phyloP scores from a whole-genome alignment of 176 grass and related monocot genomes.

The Tuctoria greenei region DNA sequence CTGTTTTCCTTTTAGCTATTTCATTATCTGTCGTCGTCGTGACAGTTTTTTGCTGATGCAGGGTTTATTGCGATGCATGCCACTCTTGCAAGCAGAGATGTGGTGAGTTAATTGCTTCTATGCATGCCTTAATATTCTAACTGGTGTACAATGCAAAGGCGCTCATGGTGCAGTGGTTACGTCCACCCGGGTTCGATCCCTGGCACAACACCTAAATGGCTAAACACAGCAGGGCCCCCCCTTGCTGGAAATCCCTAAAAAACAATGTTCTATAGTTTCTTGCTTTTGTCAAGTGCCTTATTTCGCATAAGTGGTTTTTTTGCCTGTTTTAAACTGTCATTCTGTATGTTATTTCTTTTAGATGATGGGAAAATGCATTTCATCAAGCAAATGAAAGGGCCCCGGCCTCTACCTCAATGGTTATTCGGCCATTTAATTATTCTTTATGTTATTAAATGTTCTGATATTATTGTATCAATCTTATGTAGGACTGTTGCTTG shows the following conservation, averaged over 20 bases:
- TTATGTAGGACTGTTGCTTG: conserved; percentile 87
- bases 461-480: background rate
- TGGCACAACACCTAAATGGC: no score
- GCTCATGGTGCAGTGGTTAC: no score
- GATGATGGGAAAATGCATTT: no score
- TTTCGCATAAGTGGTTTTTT: background rate
- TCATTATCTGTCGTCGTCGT: background rate
- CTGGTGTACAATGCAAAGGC: background rate
- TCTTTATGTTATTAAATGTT: background rate
- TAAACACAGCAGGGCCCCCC: no score
- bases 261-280: conserved; percentile 7
- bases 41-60: conserved; percentile 33
- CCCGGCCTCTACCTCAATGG: no score
- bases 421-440: background rate
- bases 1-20: background rate
- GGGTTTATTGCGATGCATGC: conserved; percentile 99
- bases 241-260: no score
- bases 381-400: no score
- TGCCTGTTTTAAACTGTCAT: background rate
- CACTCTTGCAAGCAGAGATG: conserved; percentile 94
- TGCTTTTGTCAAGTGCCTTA: background rate
- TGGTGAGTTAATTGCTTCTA: conserved; percentile 62
- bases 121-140: conserved; percentile 10
- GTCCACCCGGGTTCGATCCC: no score
- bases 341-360: background rate